Evolutionary conservation across 352 stramenopile species (phyloP), one percentile per base, ranked within the genome.

Genomic region (Phytophthora podocarpi): DNA sequence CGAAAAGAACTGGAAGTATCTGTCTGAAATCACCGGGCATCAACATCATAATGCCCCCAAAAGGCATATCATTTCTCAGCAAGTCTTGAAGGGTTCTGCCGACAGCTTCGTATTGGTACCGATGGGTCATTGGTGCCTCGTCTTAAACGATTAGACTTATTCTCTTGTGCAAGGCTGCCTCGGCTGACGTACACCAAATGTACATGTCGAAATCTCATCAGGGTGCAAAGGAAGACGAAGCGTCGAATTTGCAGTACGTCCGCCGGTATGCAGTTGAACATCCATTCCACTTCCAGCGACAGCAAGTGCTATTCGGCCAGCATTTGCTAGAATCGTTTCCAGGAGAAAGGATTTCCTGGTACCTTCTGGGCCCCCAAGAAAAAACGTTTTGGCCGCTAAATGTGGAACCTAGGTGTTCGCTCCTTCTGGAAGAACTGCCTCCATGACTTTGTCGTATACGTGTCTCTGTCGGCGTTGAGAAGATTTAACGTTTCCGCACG

Each of bases 31-130:
- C 39, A 0, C 39, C 51, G 2, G 16, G 24, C 13, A 59, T 13
- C 4, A 59, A 15, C 50, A 59, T 43, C 2, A 21, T 45, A 15
- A 51, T 59, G 13, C 54, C 54, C n/a, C 42, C 55, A 16, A 50
- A 64, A 0, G 24, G 43, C 9, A 39, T 26, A n/a, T 56, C 28
- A 15, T 28, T 56, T 4, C 56, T 48, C 4, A 64, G 4, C 10
- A 64, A 36, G 4, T 49, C 27, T 1, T 13, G 36, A 30, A 64
- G n/a, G 0, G 55, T 64, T 5, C 12, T 21, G 37, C 39, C 35
- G 0, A 56, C 8, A 2, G 45, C 45, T 9, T 64, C 43, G 20
- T 45, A 51, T 12, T 50, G 34, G 6, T 50, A 50, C 1, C 54
- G 34, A 20, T 51, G 28, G 2, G 35, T 57, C 43, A 50, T 57